phyloP scores from a whole-genome alignment of 2,329 filamentous ascomycete genomes.

The Xylariales sp. region DNA sequence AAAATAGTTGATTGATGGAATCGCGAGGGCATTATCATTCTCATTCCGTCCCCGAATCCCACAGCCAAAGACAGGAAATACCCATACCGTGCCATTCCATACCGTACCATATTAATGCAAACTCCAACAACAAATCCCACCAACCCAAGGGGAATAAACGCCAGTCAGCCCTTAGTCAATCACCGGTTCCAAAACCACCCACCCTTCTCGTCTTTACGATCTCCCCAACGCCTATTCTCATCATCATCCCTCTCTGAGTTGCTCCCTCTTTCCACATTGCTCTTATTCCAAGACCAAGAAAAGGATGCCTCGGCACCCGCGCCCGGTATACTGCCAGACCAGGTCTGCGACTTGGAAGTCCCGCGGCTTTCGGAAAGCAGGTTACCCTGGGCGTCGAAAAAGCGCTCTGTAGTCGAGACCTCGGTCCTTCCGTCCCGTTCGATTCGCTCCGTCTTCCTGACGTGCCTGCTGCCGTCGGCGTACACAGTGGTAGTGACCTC shows the following conservation, averaged over 20 bases:
- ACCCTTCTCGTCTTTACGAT: constrained; percentile 18
- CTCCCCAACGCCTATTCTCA: background rate
- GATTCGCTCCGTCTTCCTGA: constrained; percentile 35
- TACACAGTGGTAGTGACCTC: constrained; percentile 26
- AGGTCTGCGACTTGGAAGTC: constrained; percentile 35
- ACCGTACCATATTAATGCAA: background rate
- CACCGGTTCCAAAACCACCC: constrained; percentile 43
- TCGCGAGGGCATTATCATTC: constrained; percentile 10
- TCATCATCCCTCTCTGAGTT: background rate
- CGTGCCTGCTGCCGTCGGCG: constrained; percentile 43
- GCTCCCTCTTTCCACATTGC: background rate
- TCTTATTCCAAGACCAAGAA: constrained; percentile 29
- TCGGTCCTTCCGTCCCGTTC: constrained; percentile 30
- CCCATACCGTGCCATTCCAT: background rate
- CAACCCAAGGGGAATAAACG: background rate
- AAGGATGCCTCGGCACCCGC: constrained; percentile 27
- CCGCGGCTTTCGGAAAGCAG: constrained; percentile 33
- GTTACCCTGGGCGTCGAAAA: constrained; percentile 42
- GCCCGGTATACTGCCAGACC: constrained; percentile 33
- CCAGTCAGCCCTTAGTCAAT: background rate
- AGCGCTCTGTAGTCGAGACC: constrained; percentile 35
- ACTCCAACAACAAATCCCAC: background rate
- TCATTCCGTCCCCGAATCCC: background rate
- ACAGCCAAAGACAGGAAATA: background rate
- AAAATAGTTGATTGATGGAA: background rate